Percentiles rank a stretch among this genome's conserved stretches.
These are phyloP conservation scores for Candida ulmi DNA, from an alignment of 805 yeast genomes.

Conservation along the genomic window DNA sequence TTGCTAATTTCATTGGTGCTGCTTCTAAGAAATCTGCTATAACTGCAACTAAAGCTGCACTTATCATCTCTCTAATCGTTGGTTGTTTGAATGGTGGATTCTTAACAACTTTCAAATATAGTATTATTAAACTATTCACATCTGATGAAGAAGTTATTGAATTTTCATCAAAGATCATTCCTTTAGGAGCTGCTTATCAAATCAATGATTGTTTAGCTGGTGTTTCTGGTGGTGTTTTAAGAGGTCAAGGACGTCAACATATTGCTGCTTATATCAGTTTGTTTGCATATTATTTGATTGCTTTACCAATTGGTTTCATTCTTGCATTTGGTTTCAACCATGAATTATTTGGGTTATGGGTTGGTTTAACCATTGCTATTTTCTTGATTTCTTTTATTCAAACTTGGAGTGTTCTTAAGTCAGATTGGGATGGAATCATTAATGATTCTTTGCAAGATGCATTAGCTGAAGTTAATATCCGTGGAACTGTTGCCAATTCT, in stretches of 20 bases:
- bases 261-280: slow-evolving; percentile 57
- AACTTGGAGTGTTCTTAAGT: slow-evolving; percentile 26
- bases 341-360: slow-evolving; percentile 55
- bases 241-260: slow-evolving; percentile 74
- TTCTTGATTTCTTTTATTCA: slow-evolving; percentile 43
- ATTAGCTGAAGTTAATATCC: slow-evolving; percentile 12
- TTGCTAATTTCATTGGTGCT: slow-evolving; percentile 74
- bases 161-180: slow-evolving; percentile 46
- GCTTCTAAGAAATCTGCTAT: slow-evolving; percentile 39
- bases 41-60: slow-evolving; percentile 38
- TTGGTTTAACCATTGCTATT: slow-evolving; percentile 50
- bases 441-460: slow-evolving; percentile 37
- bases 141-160: slow-evolving; percentile 51
- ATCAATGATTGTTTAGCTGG: slow-evolving; percentile 65
- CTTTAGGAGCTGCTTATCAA: slow-evolving; percentile 65
- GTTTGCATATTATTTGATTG: slow-evolving; percentile 51
- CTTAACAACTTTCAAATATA: slow-evolving; percentile 36
- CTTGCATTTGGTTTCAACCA: slow-evolving; percentile 44
- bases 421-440: slow-evolving; percentile 44
- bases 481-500: neutral
- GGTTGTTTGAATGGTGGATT: slow-evolving; percentile 40
- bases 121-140: slow-evolving; percentile 52
- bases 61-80: slow-evolving; percentile 33
- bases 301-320: slow-evolving; percentile 51
- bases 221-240: slow-evolving; percentile 66